These are phyloP conservation scores for Aureobasidium vineae DNA, from an alignment of 2,329 filamentous ascomycete genomes.

Conservation along the genomic window DNA sequence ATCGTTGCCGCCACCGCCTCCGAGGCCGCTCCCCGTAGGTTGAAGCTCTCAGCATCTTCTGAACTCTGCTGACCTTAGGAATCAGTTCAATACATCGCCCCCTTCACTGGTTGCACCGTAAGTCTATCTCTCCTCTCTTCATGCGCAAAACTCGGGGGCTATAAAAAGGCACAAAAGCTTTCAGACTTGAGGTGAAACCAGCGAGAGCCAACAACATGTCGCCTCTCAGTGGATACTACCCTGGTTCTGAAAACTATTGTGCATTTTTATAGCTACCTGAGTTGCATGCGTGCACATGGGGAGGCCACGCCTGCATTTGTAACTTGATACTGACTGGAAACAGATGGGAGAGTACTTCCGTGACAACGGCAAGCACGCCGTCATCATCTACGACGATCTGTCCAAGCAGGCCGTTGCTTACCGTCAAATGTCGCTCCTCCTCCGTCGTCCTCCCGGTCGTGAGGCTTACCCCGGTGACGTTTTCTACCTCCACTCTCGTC, in stretches of 20 bases:
- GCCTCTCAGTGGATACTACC: background rate
- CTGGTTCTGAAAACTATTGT: background rate
- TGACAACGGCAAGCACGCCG: conserved; percentile 81
- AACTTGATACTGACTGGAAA: background rate
- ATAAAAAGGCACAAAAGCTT: background rate
- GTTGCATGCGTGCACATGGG: background rate
- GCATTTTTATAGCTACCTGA: background rate
- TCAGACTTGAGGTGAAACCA: background rate
- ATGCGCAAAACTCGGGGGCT: background rate
- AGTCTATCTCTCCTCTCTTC: background rate
- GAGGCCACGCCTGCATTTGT: background rate
- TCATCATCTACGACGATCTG: conserved; percentile 92
- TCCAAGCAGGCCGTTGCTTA: conserved; percentile 92
- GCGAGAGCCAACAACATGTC: background rate
- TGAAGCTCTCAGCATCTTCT: background rate
- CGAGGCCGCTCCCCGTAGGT: conserved; percentile 65
- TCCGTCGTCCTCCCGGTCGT: conserved; percentile 96
- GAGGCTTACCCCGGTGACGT: conserved; percentile 99
- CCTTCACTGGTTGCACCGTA: conserved; percentile 67
- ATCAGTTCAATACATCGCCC: conserved; percentile 91
- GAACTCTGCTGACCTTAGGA: conserved; percentile 16
- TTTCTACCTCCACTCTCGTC: conserved; percentile 99
- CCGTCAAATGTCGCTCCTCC: conserved; percentile 97
- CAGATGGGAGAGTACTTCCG: conserved; percentile 70
- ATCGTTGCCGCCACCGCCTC: conserved; percentile 95